Evolutionary conservation across 1,139 yeast species (phyloP), one percentile per base, ranked within the genome.

Genomic region (Yamadazyma triangularis): DNA sequence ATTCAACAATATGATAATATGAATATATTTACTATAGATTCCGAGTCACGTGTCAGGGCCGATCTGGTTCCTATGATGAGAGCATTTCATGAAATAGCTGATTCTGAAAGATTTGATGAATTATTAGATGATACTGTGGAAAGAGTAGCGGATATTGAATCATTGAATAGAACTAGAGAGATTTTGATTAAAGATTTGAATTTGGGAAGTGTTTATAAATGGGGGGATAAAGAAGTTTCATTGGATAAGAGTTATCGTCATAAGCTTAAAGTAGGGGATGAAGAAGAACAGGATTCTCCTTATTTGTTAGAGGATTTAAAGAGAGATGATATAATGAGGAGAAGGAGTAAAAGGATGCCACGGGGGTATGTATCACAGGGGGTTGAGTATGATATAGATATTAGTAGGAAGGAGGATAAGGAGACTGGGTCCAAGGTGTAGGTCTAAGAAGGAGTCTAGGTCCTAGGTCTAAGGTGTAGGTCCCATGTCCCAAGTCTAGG

Each of bases 41-140:
- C 87, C 0, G 72, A 73, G 37, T 79, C 88, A 0, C 66, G 79
- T 35, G 95, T 85, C 3, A 61, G 83, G 24, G 91, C 95, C 0
- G 95, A 85, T 51, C 77, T 85, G 3, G 82, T 83, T 2, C 89
- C 93, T 1, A 84, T 85, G 94, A 83, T 85, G 94, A 71, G 89
- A 44, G 94, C 91, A 2, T 85, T 85, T 51, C 77, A 82, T 38
- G 94, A 85, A 47, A 81, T 85, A 32, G 83, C 82, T 0, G 60
- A 76, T 2, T 79, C 77, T 53, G 84, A 86, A 0, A 82, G 79
- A 13, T 85, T 85, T 46, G 81, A 81, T 33, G 73, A 78, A 34
- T 58, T 84, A n/a, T 57, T 85, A 23, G 70, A 71, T 12, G 86
- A 82, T 36, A 80, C 93, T 0, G 60, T 77, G n/a, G 77, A 79